Percentiles rank a stretch among this genome's conserved stretches.
Conservation (phyloP, 768 basidiomycete genomes). For the Trametes cinnabarina region DNA sequence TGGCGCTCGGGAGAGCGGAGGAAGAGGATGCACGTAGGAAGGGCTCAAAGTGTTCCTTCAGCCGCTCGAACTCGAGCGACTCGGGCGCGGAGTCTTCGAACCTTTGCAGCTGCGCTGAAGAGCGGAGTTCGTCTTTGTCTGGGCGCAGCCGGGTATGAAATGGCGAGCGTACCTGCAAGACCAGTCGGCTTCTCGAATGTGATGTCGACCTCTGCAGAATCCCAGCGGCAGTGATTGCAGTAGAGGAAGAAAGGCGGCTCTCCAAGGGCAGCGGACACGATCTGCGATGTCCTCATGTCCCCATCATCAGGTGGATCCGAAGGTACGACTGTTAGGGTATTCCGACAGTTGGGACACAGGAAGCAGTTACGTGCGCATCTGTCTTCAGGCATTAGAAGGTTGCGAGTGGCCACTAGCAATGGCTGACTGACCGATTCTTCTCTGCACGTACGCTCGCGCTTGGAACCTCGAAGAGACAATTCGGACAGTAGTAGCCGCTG, state of each 20-base stretch:
- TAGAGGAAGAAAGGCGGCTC: slow-evolving; percentile 90
- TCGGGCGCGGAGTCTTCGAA: slow-evolving; percentile 84
- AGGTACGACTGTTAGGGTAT: slow-evolving; percentile 87
- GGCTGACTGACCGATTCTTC: slow-evolving; percentile 77
- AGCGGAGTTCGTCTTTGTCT: background rate
- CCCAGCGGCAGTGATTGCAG: slow-evolving; percentile 94
- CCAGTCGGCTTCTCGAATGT: slow-evolving; percentile 97
- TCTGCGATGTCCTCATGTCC: slow-evolving; percentile 49
- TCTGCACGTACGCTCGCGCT: slow-evolving; percentile 97
- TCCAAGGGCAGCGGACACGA: slow-evolving; percentile 58
- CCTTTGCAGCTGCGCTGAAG: slow-evolving; percentile 84
- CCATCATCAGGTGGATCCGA: slow-evolving; percentile 73
- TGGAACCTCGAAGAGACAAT: slow-evolving; percentile 97
- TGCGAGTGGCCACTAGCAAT: background rate
- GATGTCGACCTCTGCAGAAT: slow-evolving; percentile 86
- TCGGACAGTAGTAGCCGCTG: slow-evolving; percentile 96
- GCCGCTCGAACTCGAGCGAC: slow-evolving; percentile 83
- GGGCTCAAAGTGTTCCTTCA: slow-evolving; percentile 97
- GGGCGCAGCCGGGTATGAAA: background rate
- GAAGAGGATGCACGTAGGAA: slow-evolving; percentile 84
- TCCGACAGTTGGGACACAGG: slow-evolving; percentile 89
- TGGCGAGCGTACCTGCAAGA: slow-evolving; percentile 65
- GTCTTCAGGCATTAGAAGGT: slow-evolving; percentile 5
- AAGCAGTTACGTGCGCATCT: slow-evolving; percentile 99
- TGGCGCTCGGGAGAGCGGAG: slow-evolving; percentile 53